Base-by-base conservation (phyloP, 2,329 filamentous ascomycete genomes). In the Stachybotrys elegans region DNA sequence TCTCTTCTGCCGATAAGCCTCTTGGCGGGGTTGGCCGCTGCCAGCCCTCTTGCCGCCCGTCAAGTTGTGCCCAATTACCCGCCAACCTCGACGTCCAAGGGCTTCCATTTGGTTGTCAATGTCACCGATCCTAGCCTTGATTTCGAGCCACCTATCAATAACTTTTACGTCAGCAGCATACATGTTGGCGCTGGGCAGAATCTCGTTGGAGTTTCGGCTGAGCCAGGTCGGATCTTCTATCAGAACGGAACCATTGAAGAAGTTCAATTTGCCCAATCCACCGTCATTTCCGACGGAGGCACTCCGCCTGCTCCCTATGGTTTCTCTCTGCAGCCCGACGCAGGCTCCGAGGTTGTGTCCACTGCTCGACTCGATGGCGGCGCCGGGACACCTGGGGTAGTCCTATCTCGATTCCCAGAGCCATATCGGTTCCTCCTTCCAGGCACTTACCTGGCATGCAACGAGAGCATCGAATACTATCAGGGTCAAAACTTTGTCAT, bases 191-290 rank as follows among this genome's bases (percentile, higher is more conserved):
- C 70, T 1, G 67, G 65, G 2, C 43, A 60, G n/a, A 62, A 58
- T 46, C 57, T 62, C n/a, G 67, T 64, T 13, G 61, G 67, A 3
- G 55, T 70, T 14, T 45, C 50, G 6, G 25, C 50, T 7, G 49
- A 52, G 11, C 22, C 42, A 27, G 49, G 48, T 6, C 58, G 61
- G 40, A 51, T 69, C 47, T 75, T 74, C 55, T 76, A 73, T 62
- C 57, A 68, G 43, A 75, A 76, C 55, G 70, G 66, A 56, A 72
- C 72, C 4, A 59, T 58, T n/a, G 42, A 50, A 13, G 59, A 68
- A 17, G 44, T 60, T 9, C 50, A 48, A 11, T 54, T 46, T 35
- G 49, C 51, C 22, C 35, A 45, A 8, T 58, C 58, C 21, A 61
- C 55, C 40, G 50, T 70, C 45, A 36, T 73, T 13, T 62, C 59